phyloP scores from a whole-genome alignment of 1,284 basidiomycete genomes.

The Papiliotrema flavescens region DNA sequence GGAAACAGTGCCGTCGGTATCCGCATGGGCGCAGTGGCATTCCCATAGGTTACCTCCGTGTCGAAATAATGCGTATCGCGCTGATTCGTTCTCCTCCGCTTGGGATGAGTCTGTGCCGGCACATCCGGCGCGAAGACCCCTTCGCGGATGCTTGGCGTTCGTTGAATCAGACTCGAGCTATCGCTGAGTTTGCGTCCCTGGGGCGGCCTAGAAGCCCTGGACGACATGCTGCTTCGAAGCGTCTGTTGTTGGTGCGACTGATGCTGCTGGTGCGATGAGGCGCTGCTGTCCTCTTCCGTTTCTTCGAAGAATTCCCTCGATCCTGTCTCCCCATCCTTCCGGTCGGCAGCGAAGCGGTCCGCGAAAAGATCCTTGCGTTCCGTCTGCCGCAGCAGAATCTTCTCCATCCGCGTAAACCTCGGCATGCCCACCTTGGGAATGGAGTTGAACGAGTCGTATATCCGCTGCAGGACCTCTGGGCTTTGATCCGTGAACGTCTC shows the following conservation, averaged over 20 bases:
- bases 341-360: slow-evolving; percentile 58
- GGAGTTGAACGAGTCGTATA: slow-evolving; percentile 89
- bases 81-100: not conserved
- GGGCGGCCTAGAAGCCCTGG: not conserved
- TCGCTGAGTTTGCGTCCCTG: not conserved
- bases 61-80: slow-evolving; percentile 89
- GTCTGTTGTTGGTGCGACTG: too few species aligned
- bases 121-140: not conserved
- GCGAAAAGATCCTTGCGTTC: slow-evolving; percentile 89
- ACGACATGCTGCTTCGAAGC: not conserved
- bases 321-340: not conserved
- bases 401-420: slow-evolving; percentile 71
- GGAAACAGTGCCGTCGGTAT: slow-evolving; percentile 80
- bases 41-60: slow-evolving; percentile 72
- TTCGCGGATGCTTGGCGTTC: not conserved
- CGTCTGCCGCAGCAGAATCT: slow-evolving; percentile 79
- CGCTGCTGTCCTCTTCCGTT: not conserved
- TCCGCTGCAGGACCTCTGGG: slow-evolving; percentile 75
- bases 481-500: slow-evolving; percentile 89
- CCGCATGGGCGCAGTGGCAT: slow-evolving; percentile 75
- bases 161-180: not conserved
- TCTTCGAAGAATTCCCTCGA: not conserved
- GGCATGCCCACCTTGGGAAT: slow-evolving; percentile 84
- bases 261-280: not conserved
- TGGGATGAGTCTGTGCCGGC: not conserved